Percentiles rank a stretch among this genome's conserved stretches.
Evolutionary conservation across 2,329 filamentous ascomycete species (phyloP).

Genomic region (Byssochlamys sp.): DNA sequence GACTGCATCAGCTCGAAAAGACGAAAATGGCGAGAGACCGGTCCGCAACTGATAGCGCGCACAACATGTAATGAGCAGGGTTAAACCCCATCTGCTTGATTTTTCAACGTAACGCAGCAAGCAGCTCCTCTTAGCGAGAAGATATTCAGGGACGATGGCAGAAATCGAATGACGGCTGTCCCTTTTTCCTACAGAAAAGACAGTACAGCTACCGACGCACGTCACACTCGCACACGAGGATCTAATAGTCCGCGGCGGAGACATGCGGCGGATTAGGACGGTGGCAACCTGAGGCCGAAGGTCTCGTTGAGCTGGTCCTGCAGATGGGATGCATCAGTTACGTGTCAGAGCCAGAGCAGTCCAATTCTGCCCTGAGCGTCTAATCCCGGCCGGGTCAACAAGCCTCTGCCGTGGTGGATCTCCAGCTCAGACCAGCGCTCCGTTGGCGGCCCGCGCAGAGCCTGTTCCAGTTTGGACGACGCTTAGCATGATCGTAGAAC

Average conservation of each 20-base stretch:
- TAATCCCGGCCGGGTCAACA: slow-evolving; percentile 14
- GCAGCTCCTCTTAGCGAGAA: slow-evolving; percentile 1
- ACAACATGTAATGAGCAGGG: neutral
- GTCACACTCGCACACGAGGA: slow-evolving; percentile 4
- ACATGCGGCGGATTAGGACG: slow-evolving; percentile 3
- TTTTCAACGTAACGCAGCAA: neutral
- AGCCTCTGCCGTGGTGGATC: slow-evolving; percentile 16
- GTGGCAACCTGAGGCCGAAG: slow-evolving; percentile 4
- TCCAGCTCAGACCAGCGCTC: slow-evolving; percentile 3
- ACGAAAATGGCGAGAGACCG: neutral
- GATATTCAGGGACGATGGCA: neutral
- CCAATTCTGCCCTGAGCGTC: slow-evolving; percentile 17
- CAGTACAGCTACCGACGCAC: slow-evolving; percentile 5
- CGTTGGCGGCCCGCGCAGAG: slow-evolving; percentile 8
- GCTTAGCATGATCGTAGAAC: slow-evolving; percentile 5
- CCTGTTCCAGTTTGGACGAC: neutral
- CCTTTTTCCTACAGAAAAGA: slow-evolving; percentile 4
- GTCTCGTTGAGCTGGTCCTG: slow-evolving; percentile 12
- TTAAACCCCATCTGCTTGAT: neutral
- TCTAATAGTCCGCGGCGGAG: neutral
- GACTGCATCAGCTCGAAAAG: neutral
- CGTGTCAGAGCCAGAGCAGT: slow-evolving; percentile 22
- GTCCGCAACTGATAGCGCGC: neutral
- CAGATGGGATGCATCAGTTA: slow-evolving; percentile 11
- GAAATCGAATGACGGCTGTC: neutral